Conservation (phyloP, 2,329 filamentous ascomycete genomes). For the Hymenoscyphus infarciens region DNA sequence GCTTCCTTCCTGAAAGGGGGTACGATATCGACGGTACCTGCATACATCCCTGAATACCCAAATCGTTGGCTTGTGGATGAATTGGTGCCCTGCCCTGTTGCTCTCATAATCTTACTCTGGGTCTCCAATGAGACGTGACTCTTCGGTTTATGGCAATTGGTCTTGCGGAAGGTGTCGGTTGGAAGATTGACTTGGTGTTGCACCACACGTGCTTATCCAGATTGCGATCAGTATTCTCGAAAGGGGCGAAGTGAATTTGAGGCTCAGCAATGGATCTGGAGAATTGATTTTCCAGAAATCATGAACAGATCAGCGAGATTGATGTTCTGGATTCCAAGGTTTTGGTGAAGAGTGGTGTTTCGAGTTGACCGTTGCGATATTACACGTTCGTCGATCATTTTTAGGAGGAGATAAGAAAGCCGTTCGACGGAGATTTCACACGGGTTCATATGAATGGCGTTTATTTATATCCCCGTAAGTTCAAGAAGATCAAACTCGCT, state of each 20-base stretch:
- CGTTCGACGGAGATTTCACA: neutral
- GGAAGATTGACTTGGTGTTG: neutral
- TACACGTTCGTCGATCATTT: neutral
- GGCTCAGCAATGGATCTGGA: neutral
- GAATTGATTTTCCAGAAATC: neutral
- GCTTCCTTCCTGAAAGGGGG: conserved; percentile 15
- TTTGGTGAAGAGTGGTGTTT: neutral
- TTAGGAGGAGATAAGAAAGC: neutral
- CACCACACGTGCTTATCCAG: conserved; percentile 4
- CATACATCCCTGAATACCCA: conserved; percentile 10
- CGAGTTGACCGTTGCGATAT: neutral
- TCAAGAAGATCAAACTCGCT: neutral
- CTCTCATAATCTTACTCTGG: conserved; percentile 6
- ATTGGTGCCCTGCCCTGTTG: conserved; percentile 8
- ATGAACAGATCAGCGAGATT: neutral
- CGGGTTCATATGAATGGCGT: neutral
- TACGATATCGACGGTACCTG: conserved; percentile 21
- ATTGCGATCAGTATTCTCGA: neutral
- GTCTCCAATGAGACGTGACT: conserved; percentile 1
- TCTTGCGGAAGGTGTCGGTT: neutral
- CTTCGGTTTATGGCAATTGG: neutral
- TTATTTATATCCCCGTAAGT: neutral
- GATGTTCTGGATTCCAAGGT: neutral
- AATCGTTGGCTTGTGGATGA: neutral
- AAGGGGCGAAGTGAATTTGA: neutral